phyloP scores from a whole-genome alignment of 306 rosid genomes.

The Phaseolus lunatus region DNA sequence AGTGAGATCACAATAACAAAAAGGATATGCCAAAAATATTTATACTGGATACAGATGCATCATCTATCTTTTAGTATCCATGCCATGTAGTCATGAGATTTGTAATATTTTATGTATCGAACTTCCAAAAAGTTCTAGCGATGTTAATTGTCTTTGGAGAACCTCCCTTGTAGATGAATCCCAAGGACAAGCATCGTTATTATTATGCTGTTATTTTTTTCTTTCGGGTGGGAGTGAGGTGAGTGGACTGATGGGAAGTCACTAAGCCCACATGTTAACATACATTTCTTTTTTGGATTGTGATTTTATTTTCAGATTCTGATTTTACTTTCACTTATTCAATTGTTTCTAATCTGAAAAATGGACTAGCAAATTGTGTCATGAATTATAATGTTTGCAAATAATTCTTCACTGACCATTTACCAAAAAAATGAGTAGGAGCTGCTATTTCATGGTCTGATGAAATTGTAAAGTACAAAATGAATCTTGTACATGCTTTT shows the following conservation, averaged over 20 bases:
- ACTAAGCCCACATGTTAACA: not conserved
- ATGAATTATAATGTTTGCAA: not conserved
- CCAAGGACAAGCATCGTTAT: too few species aligned
- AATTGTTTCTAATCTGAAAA: too few species aligned
- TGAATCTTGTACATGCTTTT: not conserved
- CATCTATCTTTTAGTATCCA: not conserved
- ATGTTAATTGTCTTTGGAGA: too few species aligned
- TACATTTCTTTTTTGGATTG: not conserved
- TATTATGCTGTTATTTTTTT: too few species aligned
- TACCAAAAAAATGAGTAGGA: not conserved
- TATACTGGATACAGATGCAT: not conserved
- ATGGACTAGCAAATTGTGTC: not conserved
- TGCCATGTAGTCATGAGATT: too few species aligned
- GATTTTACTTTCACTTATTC: not conserved
- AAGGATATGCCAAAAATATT: not conserved
- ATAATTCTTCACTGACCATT: slow-evolving; percentile 4
- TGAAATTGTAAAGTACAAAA: slow-evolving; percentile 3
- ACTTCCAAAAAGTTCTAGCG: too few species aligned
- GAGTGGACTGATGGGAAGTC: not conserved
- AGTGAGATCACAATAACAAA: not conserved
- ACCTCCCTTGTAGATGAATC: too few species aligned
- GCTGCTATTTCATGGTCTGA: not conserved
- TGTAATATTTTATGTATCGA: too few species aligned
- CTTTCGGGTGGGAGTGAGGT: not conserved
- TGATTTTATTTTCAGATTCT: not conserved